Evolutionary conservation across 139 green algal genomes (phyloP).

Genomic region (Chlamydomonas schloesseri): DNA sequence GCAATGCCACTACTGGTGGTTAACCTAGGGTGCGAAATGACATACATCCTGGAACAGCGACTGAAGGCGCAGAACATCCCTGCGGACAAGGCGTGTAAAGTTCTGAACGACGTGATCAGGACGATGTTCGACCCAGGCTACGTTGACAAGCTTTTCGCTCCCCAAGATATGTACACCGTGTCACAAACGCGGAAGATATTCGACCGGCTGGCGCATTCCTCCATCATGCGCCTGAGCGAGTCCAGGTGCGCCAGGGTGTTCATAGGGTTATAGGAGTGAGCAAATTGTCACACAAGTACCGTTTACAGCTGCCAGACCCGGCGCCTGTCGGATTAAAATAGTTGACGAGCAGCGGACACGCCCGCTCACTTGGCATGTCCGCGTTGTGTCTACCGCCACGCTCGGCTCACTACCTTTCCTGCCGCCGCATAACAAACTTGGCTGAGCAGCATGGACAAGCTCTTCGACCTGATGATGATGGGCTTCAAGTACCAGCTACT

Average conservation of each 20-base stretch:
- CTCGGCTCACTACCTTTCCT: no score
- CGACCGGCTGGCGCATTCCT: conserved; percentile 77
- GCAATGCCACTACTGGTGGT: conserved; percentile 77
- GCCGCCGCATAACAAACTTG: no score
- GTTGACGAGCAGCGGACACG: no score
- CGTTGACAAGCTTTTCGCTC: conserved; percentile 71
- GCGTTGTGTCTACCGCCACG: no score
- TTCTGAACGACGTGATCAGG: conserved; percentile 74
- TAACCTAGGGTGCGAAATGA: conserved; percentile 83
- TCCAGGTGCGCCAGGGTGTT: conserved; percentile 10
- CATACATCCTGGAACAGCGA: conserved; percentile 84
- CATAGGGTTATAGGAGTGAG: no score
- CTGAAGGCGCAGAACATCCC: conserved; percentile 79
- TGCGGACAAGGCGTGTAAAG: conserved; percentile 65
- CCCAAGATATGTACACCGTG: conserved; percentile 72
- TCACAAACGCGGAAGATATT: conserved; percentile 74
- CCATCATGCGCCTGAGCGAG: conserved; percentile 80
- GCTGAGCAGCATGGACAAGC: conserved; percentile 81
- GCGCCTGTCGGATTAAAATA: no score
- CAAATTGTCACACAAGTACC: no score
- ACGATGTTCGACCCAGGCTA: conserved; percentile 73
- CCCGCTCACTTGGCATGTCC: no score
- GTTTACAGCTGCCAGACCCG: no score
- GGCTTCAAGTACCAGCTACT: conserved; percentile 82
- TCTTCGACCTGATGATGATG: conserved; percentile 91